phyloP scores from a whole-genome alignment of 2,329 filamentous ascomycete genomes.

The Stachybotrys chlorohalonatus region DNA sequence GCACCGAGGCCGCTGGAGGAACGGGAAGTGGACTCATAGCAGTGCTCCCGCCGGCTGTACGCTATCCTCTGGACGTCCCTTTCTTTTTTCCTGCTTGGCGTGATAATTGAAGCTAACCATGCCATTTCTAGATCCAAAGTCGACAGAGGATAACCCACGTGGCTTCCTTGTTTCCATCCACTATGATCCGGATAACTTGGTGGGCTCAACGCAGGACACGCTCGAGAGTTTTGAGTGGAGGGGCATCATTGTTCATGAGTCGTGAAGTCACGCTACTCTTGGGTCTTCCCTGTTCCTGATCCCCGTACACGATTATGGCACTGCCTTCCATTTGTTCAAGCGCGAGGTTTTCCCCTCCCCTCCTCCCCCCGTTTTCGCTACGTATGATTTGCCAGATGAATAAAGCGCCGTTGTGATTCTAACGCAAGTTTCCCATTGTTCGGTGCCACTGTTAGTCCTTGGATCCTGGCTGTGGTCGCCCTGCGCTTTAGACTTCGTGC shows the following conservation, averaged over 20 bases:
- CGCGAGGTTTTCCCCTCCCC: too few species aligned
- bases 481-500: too few species aligned
- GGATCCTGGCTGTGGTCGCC: too few species aligned
- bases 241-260: constrained; percentile 9
- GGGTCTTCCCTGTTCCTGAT: too few species aligned
- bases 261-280: not conserved
- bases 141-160: constrained; percentile 13
- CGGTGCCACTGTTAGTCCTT: too few species aligned
- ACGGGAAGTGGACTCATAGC: constrained; percentile 12
- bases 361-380: too few species aligned
- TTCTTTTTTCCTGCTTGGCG: not conserved
- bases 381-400: too few species aligned
- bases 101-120: not conserved
- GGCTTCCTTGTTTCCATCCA: constrained; percentile 25
- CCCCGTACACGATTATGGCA: too few species aligned
- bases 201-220: constrained; percentile 13
- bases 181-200: constrained; percentile 17
- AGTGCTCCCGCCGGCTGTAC: constrained; percentile 15
- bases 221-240: constrained; percentile 17
- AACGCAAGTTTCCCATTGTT: too few species aligned
- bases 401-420: too few species aligned
- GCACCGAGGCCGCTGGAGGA: constrained; percentile 12
- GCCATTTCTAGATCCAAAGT: constrained; percentile 11
- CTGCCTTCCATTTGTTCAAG: too few species aligned
- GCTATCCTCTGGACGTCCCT: constrained; percentile 4